phyloP scores from a whole-genome alignment of 2,329 filamentous ascomycete genomes.

The Purpureocillium lavendulum region DNA sequence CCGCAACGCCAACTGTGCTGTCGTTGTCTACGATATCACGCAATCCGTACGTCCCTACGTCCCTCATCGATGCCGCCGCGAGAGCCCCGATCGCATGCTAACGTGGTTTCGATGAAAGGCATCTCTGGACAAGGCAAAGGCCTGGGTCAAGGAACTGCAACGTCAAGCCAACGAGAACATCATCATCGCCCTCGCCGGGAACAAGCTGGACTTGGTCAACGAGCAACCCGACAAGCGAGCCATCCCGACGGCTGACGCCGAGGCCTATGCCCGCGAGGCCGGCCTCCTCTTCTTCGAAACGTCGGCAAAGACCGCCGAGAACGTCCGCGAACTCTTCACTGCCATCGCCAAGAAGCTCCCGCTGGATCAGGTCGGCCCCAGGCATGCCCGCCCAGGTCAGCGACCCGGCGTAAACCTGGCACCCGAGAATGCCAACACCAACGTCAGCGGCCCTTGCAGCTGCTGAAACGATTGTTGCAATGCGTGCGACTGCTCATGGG shows the following conservation, averaged over 20 bases:
- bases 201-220: slow-evolving; percentile 93
- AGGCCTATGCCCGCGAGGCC: slow-evolving; percentile 90
- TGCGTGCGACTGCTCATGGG: slow-evolving; percentile 5
- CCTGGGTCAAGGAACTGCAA: slow-evolving; percentile 98
- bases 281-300: slow-evolving; percentile 97
- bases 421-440: slow-evolving; percentile 49
- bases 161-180: slow-evolving; percentile 99
- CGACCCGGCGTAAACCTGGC: slow-evolving; percentile 50
- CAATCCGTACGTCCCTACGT: slow-evolving; percentile 66
- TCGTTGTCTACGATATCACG: slow-evolving; percentile 98
- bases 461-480: slow-evolving; percentile 31
- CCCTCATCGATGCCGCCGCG: too few relatives aligned
- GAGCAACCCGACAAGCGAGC: slow-evolving; percentile 95
- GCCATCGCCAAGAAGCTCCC: slow-evolving; percentile 97
- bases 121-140: slow-evolving; percentile 97
- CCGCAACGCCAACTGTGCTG: slow-evolving; percentile 96
- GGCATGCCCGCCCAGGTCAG: slow-evolving; percentile 64
- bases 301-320: slow-evolving; percentile 93
- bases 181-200: slow-evolving; percentile 94
- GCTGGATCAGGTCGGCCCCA: slow-evolving; percentile 88
- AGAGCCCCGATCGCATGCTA: too few relatives aligned
- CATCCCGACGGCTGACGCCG: slow-evolving; percentile 79
- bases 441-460: slow-evolving; percentile 45
- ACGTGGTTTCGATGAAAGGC: slow-evolving; percentile 44
- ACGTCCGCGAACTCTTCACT: slow-evolving; percentile 91